Base-by-base conservation (phyloP, 495 filamentous ascomycete genomes). In the Endocarpon pusillum region DNA sequence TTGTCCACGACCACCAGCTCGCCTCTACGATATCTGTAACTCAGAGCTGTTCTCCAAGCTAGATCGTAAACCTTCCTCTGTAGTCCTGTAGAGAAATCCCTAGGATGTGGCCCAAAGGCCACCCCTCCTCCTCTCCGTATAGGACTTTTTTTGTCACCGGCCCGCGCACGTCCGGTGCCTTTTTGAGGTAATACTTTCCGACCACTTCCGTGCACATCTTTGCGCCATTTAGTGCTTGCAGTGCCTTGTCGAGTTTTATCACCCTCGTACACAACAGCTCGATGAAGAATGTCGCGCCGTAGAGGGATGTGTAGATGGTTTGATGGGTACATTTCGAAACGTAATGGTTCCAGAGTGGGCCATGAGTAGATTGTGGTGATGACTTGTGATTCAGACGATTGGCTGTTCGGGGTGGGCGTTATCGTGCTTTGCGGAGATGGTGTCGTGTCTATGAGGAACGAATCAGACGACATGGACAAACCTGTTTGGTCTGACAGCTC, bases 1-100 rank as follows among this genome's bases (percentile, higher is more conserved):
- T 78, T 75, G 39, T 84, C 74, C 42, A 89, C 69, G 30, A 96
- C 69, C 31, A 94, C 61, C 52, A 99, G 57, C 61, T 94, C 79
- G 12, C 82, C 86, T 37, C 77, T 74, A 37, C 69, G 59, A 57
- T 85, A 96, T 27, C 91, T 72, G 57, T 92, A 93, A 42, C 78
- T 85, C 36, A 99, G 66, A 1, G 91, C 91, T 21, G 78, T 96
- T 48, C 91, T 73, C 84, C 84, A 96, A 8, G 91, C 91, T 46
- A 91, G 57, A 52, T 94, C 86, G 57, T 99, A 99, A 31, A 94
- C 74, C 65, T 94, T 94, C 43, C 65, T 65, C 32, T 78, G 85
- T 38, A 99, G 63, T 21, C 64, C 69, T 12, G 83, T 85, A 34
- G 71, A 69, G 55, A 96, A 96, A 54, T 94, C 84, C 40, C 89